A percentile compares a stretch with the other conserved stretches of the same genome.
Evolutionary conservation across 1,284 basidiomycete genomes (phyloP).

Genomic region (Wolfiporia cocos): DNA sequence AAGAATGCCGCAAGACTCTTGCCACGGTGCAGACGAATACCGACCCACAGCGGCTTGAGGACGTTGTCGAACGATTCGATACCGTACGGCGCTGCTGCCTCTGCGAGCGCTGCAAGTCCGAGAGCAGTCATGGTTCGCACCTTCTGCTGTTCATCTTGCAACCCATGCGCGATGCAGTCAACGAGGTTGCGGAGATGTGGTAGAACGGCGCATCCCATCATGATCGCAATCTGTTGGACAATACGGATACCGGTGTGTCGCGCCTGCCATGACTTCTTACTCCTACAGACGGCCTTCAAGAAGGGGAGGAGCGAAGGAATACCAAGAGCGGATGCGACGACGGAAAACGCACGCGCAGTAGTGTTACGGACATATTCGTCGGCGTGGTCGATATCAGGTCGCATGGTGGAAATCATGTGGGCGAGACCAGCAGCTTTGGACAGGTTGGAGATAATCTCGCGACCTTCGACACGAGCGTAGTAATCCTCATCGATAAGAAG

Average conservation of each 20-base stretch:
- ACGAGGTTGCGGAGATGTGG: conserved; percentile 97
- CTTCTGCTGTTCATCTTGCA: conserved; percentile 98
- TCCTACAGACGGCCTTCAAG: conserved; percentile 96
- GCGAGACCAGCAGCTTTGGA: conserved; percentile 98
- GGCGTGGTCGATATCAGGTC: conserved; percentile 98
- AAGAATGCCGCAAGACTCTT: conserved; percentile 98
- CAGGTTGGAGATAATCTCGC: conserved; percentile 98
- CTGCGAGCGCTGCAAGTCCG: conserved; percentile 92
- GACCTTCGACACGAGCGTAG: conserved; percentile 98
- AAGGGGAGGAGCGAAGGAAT: conserved; percentile 97
- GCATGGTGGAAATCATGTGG: conserved; percentile 99
- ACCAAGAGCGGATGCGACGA: conserved; percentile 96
- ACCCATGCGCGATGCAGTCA: conserved; percentile 92
- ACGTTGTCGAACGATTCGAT: conserved; percentile 99
- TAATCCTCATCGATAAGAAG: conserved; percentile 99
- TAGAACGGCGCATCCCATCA: conserved; percentile 99
- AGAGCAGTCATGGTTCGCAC: conserved; percentile 99
- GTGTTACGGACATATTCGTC: conserved; percentile 99
- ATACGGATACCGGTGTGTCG: conserved; percentile 99
- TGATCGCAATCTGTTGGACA: conserved; percentile 98
- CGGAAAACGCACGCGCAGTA: conserved; percentile 97
- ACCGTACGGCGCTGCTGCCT: conserved; percentile 97
- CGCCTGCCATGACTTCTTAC: conserved; percentile 99
- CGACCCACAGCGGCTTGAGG: conserved; percentile 96
- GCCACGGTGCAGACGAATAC: conserved; percentile 96